A percentile compares a stretch with the other conserved stretches of the same genome.
phyloP scores from a whole-genome alignment of 2,329 filamentous ascomycete species.

The Trichoderma sp. region DNA sequence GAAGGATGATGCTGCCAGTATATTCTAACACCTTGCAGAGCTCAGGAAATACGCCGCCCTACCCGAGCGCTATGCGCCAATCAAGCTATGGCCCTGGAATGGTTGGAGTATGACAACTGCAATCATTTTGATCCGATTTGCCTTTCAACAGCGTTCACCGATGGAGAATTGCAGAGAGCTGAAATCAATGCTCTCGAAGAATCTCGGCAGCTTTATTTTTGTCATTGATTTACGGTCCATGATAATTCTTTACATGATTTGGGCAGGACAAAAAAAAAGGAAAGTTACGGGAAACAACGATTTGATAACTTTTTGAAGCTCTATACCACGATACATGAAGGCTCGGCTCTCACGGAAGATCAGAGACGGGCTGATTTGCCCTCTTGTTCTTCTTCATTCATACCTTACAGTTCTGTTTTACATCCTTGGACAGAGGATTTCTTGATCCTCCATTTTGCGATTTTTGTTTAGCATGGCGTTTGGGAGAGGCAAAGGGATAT shows the following conservation, averaged over 20 bases:
- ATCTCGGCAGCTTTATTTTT: not conserved
- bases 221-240: constrained; percentile 28
- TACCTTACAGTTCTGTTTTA: constrained; percentile 7
- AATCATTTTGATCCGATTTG: not conserved
- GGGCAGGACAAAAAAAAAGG: constrained; percentile 25
- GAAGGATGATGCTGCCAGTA: constrained; percentile 19
- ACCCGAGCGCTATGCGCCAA: constrained; percentile 51
- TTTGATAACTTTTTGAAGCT: constrained; percentile 39
- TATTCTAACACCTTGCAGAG: constrained; percentile 47
- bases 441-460: constrained; percentile 17
- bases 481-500: constrained; percentile 31
- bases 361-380: constrained; percentile 1
- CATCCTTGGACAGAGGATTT: constrained; percentile 28
- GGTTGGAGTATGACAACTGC: constrained; percentile 55
- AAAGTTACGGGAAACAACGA: constrained; percentile 24
- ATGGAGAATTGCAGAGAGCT: constrained; percentile 6
- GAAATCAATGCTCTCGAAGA: constrained; percentile 12
- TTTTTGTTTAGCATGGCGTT: constrained; percentile 42
- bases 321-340: constrained; percentile 39
- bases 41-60: constrained; percentile 49
- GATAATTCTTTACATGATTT: constrained; percentile 29
- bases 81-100: constrained; percentile 62
- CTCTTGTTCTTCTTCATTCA: constrained; percentile 8
- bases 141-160: constrained; percentile 4
- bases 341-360: constrained; percentile 19